phyloP scores from a whole-genome alignment of 2,329 filamentous ascomycete genomes.

The Salinomyces thailandicus region DNA sequence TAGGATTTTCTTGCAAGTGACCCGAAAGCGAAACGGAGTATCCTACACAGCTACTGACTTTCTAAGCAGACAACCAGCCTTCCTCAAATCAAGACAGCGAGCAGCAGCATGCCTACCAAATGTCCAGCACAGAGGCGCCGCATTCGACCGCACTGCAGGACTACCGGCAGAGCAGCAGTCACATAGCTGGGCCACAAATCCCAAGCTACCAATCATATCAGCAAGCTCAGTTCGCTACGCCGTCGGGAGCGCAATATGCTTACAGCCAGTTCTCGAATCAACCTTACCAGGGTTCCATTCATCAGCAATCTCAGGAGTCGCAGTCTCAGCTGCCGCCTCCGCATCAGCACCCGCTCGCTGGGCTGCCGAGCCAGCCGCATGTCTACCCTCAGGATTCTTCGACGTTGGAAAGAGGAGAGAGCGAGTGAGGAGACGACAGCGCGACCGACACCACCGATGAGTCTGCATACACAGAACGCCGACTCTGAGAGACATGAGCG shows the following conservation, averaged over 20 bases:
- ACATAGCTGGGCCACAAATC: slow-evolving; percentile 14
- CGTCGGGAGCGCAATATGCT: slow-evolving; percentile 12
- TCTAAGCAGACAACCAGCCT: slow-evolving; percentile 13
- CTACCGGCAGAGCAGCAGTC: slow-evolving; percentile 14
- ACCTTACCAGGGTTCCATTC: slow-evolving; percentile 2
- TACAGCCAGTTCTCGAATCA: slow-evolving; percentile 1
- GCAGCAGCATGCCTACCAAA: slow-evolving; percentile 4
- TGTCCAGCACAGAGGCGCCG: slow-evolving; percentile 5
- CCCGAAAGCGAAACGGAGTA: no score
- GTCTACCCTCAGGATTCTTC: no score
- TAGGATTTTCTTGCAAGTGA: slow-evolving; percentile 26
- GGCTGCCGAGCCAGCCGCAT: slow-evolving; percentile 6
- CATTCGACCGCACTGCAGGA: slow-evolving; percentile 6
- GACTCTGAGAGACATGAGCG: no score
- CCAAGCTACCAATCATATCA: slow-evolving; percentile 20
- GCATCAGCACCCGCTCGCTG: slow-evolving; percentile 6
- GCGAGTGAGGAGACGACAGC: no score
- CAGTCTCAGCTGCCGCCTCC: background rate
- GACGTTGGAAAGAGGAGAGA: no score
- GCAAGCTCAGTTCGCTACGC: slow-evolving; percentile 10
- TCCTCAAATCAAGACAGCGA: slow-evolving; percentile 3
- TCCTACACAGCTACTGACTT: no score
- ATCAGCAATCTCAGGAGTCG: slow-evolving; percentile 3
- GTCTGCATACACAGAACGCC: no score
- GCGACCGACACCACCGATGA: no score